phyloP scores from a whole-genome alignment of 257 asterid species.

The Knoxia roxburghii region DNA sequence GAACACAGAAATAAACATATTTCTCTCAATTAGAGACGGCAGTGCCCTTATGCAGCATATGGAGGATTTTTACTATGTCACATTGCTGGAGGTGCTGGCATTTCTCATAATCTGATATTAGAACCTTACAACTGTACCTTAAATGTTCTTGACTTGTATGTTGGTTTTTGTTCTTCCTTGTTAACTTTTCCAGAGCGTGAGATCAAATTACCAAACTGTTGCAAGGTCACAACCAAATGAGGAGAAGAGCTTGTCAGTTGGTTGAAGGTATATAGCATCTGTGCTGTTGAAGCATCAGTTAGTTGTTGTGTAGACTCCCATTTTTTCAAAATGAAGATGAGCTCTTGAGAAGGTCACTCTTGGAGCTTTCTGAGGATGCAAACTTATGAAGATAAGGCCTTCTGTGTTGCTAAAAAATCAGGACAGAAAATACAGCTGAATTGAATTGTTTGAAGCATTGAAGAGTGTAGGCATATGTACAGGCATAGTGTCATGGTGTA shows the following conservation, averaged over 20 bases:
- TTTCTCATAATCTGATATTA: neutral
- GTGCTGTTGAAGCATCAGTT: neutral
- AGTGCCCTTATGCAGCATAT: conserved; percentile 98
- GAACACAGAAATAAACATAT: conserved; percentile 88
- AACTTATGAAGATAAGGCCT: neutral
- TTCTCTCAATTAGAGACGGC: conserved; percentile 92
- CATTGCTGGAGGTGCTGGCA: conserved; percentile 69
- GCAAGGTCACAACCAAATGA: conserved; percentile 38
- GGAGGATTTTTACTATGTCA: conserved; percentile 93
- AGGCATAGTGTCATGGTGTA: too few species aligned
- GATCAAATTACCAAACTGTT: conserved; percentile 52
- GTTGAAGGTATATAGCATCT: neutral
- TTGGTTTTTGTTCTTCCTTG: neutral
- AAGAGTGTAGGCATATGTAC: conserved; percentile 3
- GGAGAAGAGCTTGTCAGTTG: conserved; percentile 32
- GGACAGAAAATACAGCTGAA: neutral
- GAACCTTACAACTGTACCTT: too few species aligned
- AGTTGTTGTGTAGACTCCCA: neutral
- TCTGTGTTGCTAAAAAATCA: neutral
- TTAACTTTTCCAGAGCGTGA: conserved; percentile 49
- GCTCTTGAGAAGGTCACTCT: neutral
- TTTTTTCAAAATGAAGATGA: neutral
- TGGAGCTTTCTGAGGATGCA: neutral
- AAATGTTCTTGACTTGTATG: neutral
- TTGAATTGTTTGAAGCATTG: neutral